Percentiles rank a stretch among this genome's conserved stretches.
These are phyloP conservation scores for Exidia glandulosa DNA, from an alignment of 768 basidiomycete species.

Conservation along the genomic window DNA sequence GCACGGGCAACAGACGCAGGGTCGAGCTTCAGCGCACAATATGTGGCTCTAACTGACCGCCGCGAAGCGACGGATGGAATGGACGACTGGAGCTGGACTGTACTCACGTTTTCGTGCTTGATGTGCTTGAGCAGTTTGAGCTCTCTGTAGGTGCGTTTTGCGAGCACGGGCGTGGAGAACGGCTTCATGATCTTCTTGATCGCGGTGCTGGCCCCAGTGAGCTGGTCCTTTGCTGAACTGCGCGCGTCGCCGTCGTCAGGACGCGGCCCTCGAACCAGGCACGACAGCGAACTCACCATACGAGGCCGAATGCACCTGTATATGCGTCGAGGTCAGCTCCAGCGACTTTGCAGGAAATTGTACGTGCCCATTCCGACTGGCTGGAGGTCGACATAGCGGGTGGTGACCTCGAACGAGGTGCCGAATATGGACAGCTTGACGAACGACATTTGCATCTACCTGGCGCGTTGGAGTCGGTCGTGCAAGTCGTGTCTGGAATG, in stretches of 20 bases:
- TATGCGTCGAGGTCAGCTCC: neutral
- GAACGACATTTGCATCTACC: constrained; percentile 57
- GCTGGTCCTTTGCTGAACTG: constrained; percentile 90
- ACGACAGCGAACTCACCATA: constrained; percentile 53
- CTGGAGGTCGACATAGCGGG: constrained; percentile 97
- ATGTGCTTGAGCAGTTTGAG: constrained; percentile 97
- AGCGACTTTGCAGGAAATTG: neutral
- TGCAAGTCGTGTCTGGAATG: neutral
- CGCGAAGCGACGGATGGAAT: too few relatives aligned
- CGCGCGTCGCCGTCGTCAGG: constrained; percentile 1
- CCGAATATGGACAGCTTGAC: constrained; percentile 98
- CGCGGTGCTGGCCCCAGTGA: constrained; percentile 86
- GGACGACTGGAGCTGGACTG: neutral
- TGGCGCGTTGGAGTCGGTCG: neutral
- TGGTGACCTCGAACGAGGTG: constrained; percentile 97
- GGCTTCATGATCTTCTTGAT: constrained; percentile 99
- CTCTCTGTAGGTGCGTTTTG: constrained; percentile 95
- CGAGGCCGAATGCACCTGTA: constrained; percentile 90
- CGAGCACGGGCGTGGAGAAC: constrained; percentile 95
- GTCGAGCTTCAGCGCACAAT: too few relatives aligned
- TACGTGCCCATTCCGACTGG: constrained; percentile 95
- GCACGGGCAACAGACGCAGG: too few relatives aligned
- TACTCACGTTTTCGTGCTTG: constrained; percentile 88
- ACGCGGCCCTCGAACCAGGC: constrained; percentile 1
- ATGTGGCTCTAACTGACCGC: too few relatives aligned